Conservation (phyloP, 2,329 filamentous ascomycete genomes). For the Apiospora kogelbergensis region DNA sequence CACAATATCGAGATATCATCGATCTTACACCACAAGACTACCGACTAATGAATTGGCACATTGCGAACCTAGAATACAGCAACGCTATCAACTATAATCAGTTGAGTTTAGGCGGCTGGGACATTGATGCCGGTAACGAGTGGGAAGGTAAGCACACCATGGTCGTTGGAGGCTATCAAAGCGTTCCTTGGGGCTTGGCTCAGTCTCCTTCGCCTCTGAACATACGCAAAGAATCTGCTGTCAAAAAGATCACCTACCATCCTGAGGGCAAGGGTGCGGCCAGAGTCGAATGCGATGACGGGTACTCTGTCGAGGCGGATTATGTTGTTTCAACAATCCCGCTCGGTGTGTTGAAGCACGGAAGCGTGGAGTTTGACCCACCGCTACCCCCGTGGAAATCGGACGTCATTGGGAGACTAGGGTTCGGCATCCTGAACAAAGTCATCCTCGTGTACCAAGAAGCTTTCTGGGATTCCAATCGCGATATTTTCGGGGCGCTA, state of each 20-base stretch:
- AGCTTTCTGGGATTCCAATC: slow-evolving; percentile 85
- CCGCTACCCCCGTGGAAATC: slow-evolving; percentile 85
- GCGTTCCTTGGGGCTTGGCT: slow-evolving; percentile 83
- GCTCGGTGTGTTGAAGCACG: slow-evolving; percentile 86
- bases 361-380: slow-evolving; percentile 80
- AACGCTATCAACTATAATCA: slow-evolving; percentile 87
- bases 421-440: slow-evolving; percentile 94
- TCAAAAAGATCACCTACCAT: slow-evolving; percentile 70
- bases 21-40: slow-evolving; percentile 85
- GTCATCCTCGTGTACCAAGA: slow-evolving; percentile 86
- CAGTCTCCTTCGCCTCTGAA: slow-evolving; percentile 75
- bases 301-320: slow-evolving; percentile 77
- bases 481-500: slow-evolving; percentile 92
- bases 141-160: slow-evolving; percentile 95
- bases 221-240: slow-evolving; percentile 70
- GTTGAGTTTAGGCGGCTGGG: slow-evolving; percentile 88
- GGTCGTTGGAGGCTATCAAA: slow-evolving; percentile 90
- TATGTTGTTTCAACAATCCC: slow-evolving; percentile 88
- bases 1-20: slow-evolving; percentile 80
- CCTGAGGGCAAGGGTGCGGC: slow-evolving; percentile 49
- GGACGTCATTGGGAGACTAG: slow-evolving; percentile 77
- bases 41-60: slow-evolving; percentile 93
- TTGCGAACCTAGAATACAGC: slow-evolving; percentile 96
- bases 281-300: slow-evolving; percentile 74
- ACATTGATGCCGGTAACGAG: slow-evolving; percentile 96